phyloP scores from a whole-genome alignment of 2,329 filamentous ascomycete genomes.

The Hirsutella thompsonii region DNA sequence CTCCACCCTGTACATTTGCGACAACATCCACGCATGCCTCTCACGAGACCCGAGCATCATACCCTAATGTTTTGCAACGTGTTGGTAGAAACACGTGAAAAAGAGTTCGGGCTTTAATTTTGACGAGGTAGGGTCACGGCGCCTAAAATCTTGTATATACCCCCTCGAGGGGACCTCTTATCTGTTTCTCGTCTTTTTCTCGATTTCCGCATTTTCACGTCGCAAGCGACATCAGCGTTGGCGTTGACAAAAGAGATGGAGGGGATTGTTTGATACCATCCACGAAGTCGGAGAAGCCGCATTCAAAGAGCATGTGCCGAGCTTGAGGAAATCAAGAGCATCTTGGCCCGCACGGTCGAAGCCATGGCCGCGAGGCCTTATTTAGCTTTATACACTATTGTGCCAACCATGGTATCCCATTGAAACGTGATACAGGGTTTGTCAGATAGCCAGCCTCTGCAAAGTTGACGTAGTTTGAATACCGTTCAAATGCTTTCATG shows the following conservation, averaged over 20 bases:
- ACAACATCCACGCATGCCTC: slow-evolving; percentile 1
- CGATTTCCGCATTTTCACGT: slow-evolving; percentile 14
- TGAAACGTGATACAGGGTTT: not conserved
- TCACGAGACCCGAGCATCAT: not conserved
- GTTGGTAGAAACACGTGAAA: not conserved
- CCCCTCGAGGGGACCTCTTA: slow-evolving; percentile 7
- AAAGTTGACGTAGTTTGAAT: not conserved
- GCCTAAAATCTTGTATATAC: slow-evolving; percentile 14
- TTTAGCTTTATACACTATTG: not conserved
- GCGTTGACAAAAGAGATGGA: slow-evolving; percentile 11
- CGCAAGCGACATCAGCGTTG: slow-evolving; percentile 16
- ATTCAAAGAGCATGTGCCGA: not conserved
- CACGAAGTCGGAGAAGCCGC: slow-evolving; percentile 3
- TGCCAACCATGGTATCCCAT: not conserved
- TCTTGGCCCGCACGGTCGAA: not conserved
- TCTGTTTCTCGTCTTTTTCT: slow-evolving; percentile 6
- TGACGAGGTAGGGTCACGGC: slow-evolving; percentile 4
- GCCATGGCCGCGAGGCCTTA: not conserved
- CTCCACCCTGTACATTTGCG: not conserved
- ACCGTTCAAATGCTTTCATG: not conserved
- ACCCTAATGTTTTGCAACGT: slow-evolving; percentile 7
- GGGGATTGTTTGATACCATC: slow-evolving; percentile 8
- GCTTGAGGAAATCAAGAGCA: not conserved
- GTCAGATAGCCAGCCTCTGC: not conserved
- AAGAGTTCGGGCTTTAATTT: slow-evolving; percentile 1